Evolutionary conservation across 495 filamentous ascomycete genomes (phyloP), one percentile per base, ranked within the genome.

Genomic region (Hypoxylon subgilvum): DNA sequence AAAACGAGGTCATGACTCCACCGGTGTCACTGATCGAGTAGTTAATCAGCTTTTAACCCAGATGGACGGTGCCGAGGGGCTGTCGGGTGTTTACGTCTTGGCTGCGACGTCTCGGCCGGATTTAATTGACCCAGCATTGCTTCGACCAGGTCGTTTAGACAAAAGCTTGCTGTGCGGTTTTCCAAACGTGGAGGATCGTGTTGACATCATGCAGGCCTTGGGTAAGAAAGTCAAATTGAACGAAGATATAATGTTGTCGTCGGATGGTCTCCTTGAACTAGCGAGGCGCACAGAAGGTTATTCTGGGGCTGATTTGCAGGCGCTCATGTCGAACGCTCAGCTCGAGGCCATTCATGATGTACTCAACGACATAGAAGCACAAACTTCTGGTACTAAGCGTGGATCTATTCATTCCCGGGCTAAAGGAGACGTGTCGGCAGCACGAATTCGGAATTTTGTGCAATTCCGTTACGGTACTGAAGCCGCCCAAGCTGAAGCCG

Each of bases 41-140:
- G 94, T 98, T 61, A 97, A 97, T 68, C 95, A 97, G 76, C 84
- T 98, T 38, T 78, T 98, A 6, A 98, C 94, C 3, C 95, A 97
- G 72, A 98, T 98, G 95, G 94, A 98, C 67, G 94, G 94, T 66
- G 95, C 95, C 1, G 95, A 98, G 69, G 94, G 95, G 13, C 74
- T 97, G 4, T 89, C 86, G 0, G 95, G 95, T 0, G 94, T 98
- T 1, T 97, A 97, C 65, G 94, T 98, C 1, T 84, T 98, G 3
- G 94, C 94, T 21, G 94, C 94, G 10, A 98, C 94, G 1, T 88
- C 84, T 2, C 77, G 94, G 19, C 94, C 94, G 0, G 95, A 98
- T 71, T 69, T 97, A 4, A 97, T 98, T 36, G 94, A 98, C 66
- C 93, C 94, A 1, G 94, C 94, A 2, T 75, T 98, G 22, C 74